These are phyloP conservation scores for Vitis rotundifolia DNA, from an alignment of 164 flowering plant species.

Conservation along the genomic window DNA sequence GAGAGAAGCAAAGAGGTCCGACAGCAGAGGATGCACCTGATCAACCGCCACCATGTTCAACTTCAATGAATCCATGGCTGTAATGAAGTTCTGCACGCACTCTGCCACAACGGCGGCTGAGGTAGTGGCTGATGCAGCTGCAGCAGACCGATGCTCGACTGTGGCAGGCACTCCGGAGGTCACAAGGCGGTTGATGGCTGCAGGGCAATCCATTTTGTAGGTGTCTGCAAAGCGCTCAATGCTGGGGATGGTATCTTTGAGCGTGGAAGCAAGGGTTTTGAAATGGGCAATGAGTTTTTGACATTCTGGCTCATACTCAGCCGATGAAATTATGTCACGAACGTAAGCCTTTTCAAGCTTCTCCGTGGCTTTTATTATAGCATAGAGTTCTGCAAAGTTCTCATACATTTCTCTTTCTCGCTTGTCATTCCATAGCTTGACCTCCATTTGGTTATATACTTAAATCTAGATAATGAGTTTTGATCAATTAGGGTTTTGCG, in stretches of 20 bases:
- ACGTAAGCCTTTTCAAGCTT: slow-evolving; percentile 93
- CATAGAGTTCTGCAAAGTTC: slow-evolving; percentile 84
- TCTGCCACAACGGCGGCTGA: slow-evolving; percentile 88
- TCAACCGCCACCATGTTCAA: slow-evolving; percentile 91
- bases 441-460: slow-evolving; percentile 57
- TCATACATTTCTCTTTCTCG: slow-evolving; percentile 97
- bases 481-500: slow-evolving; percentile 3
- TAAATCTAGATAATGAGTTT: not conserved
- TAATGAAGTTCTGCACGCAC: slow-evolving; percentile 88
- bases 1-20: slow-evolving; percentile 71
- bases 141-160: slow-evolving; percentile 80
- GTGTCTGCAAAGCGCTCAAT: slow-evolving; percentile 83
- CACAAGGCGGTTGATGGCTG: slow-evolving; percentile 78
- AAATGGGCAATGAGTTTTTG: slow-evolving; percentile 84
- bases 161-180: slow-evolving; percentile 88
- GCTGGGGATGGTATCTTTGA: slow-evolving; percentile 75
- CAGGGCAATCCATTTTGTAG: slow-evolving; percentile 88
- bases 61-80: slow-evolving; percentile 91
- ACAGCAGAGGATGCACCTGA: slow-evolving; percentile 81
- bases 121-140: slow-evolving; percentile 43
- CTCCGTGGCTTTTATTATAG: slow-evolving; percentile 88
- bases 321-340: slow-evolving; percentile 64
- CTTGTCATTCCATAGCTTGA: slow-evolving; percentile 93
- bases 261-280: slow-evolving; percentile 70
- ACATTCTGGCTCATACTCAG: slow-evolving; percentile 82